Evolutionary conservation across 176 grass and related monocot genomes (phyloP), one percentile per base, ranked within the genome.

Genomic region (Carex cristatella): DNA sequence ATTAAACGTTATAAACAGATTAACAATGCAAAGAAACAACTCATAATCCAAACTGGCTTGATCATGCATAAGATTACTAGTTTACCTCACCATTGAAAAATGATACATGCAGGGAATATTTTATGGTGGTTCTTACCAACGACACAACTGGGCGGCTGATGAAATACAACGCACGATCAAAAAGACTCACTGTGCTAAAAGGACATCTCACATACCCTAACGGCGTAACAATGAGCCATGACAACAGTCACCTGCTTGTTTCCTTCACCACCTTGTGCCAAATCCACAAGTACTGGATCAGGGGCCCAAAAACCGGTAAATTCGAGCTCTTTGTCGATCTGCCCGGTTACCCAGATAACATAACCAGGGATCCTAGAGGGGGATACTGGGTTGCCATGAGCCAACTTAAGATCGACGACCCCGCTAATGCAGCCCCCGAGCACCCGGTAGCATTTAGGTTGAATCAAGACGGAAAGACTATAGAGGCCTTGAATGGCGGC

Each of bases 281-380:
- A 16, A 83, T 93, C 49, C 79, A 93, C 61, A 89, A 85, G 33
- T 87, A 95, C 85, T 98, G 91, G 93, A 88, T 94, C 13, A 79
- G 79, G 7, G 95, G 95, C 0, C 83, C 86, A 0, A 60, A 30
- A 5, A 81, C 86, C 1, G 89, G 95, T 19, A 1, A 10, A 44
- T 89, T 84, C 0, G 89, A 93, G 62, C 82, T 76, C 23, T 87
- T 98, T 58, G 88, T 85, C 0, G 92, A 95, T 15, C 79, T 98
- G 8, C 95, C 93, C 1, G 93, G 95, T 2, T 98, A 95, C 85
- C 95, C 95, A 0, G 95, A 98, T 82, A 98, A 94, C 86, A 86
- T 98, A 55, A 90, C 88, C 71, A 87, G 65, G 27, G 87, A 53
- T 53, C 58, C 73, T 12, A 9, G 8, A n/a, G 92, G 80, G 5